phyloP scores from a whole-genome alignment of 1,284 basidiomycete species.

The Cryptococcus depauperatus region DNA sequence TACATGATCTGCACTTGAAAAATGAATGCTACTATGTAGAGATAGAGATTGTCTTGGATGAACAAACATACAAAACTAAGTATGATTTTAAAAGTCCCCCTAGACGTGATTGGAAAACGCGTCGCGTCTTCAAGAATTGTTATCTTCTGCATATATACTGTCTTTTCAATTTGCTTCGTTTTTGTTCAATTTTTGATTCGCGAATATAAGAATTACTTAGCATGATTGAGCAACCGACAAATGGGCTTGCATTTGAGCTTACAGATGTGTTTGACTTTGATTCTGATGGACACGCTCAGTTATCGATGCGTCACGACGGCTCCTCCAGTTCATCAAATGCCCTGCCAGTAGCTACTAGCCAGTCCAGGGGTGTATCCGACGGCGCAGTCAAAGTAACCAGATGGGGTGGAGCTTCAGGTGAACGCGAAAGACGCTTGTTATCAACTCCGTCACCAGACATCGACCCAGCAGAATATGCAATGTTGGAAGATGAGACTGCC shows the following conservation, averaged over 20 bases:
- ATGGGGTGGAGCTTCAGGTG: neutral
- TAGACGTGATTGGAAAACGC: no score
- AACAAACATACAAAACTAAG: no score
- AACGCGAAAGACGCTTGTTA: conserved; percentile 4
- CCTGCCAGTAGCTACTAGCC: neutral
- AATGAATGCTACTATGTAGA: no score
- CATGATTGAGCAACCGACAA: conserved; percentile 3
- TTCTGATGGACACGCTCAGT: neutral
- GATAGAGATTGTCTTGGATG: no score
- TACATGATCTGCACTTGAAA: no score
- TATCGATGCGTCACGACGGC: neutral
- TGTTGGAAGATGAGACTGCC: conserved; percentile 25
- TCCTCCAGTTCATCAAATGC: neutral
- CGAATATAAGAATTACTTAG: neutral
- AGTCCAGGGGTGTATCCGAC: neutral
- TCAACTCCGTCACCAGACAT: conserved; percentile 21
- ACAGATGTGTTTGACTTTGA: conserved; percentile 19
- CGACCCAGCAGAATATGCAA: conserved; percentile 16
- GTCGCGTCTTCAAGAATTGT: no score
- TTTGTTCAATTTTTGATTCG: no score
- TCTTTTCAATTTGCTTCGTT: no score
- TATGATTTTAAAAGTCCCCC: no score
- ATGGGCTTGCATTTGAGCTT: conserved; percentile 14
- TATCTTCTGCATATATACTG: no score
- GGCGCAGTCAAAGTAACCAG: neutral